These are phyloP conservation scores for Aspergillus neoniger DNA, from an alignment of 2,329 filamentous ascomycete genomes.

Conservation along the genomic window DNA sequence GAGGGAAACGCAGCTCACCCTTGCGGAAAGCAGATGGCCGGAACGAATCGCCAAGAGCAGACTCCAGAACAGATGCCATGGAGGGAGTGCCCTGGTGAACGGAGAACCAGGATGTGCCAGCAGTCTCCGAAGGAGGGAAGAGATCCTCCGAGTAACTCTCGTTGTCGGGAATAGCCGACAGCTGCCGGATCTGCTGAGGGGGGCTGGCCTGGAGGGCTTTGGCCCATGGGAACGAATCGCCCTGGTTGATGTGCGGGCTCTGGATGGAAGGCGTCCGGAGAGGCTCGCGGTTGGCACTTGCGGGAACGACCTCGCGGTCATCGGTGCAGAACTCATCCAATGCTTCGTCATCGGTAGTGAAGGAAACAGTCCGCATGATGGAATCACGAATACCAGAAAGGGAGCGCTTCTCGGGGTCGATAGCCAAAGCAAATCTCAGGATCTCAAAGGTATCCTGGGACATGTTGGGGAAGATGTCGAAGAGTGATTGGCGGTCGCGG, in stretches of 20 bases:
- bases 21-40: constrained; percentile 64
- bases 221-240: constrained; percentile 89
- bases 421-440: constrained; percentile 82
- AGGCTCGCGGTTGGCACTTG: constrained; percentile 86
- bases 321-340: constrained; percentile 92
- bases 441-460: constrained; percentile 97
- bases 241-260: constrained; percentile 74
- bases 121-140: constrained; percentile 73
- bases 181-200: constrained; percentile 71
- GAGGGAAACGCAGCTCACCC: constrained; percentile 47
- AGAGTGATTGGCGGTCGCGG: constrained; percentile 89
- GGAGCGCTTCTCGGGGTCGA: constrained; percentile 88
- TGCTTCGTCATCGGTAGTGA: constrained; percentile 89
- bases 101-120: constrained; percentile 72
- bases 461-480: constrained; percentile 98
- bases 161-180: constrained; percentile 80
- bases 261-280: constrained; percentile 93
- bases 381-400: constrained; percentile 75
- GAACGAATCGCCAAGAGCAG: constrained; percentile 77
- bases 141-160: constrained; percentile 81
- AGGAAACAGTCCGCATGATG: constrained; percentile 77
- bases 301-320: constrained; percentile 74
- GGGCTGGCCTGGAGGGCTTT: constrained; percentile 81
- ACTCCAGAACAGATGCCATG: constrained; percentile 80
- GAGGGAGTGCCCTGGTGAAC: constrained; percentile 76